Evolutionary conservation across 495 filamentous ascomycete species (phyloP), one percentile per base, ranked within the genome.

Genomic region (Immersiella caudata): DNA sequence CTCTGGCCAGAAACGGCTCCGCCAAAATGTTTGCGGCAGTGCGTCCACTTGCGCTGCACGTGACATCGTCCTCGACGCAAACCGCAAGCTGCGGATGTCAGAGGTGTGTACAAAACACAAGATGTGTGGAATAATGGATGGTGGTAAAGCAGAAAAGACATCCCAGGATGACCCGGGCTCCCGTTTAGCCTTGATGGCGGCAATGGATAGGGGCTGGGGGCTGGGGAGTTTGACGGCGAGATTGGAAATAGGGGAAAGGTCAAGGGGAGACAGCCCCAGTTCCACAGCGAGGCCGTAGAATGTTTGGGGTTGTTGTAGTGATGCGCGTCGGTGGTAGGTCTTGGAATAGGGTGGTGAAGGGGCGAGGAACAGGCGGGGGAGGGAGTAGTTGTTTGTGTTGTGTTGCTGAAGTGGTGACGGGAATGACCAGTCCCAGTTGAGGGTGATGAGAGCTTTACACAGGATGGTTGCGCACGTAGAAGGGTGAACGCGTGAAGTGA

Each of bases 391-490:
- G 22, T 40, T 36, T 7, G 33, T 24, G 3, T 25, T 36, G 29
- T 22, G 62, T 4, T 46, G 4, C 29, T 22, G 55, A 1, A 18
- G 18, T 33, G 46, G 59, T 60, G 4, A 50, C 7, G n/a, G 27
- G 7, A 60, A 63, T 6, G 40, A 46, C 40, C 40, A 63, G 40
- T 67, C 60, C 67, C 70, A 65, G 67, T 72, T 72, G 12, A 69
- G 55, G 5, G 65, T 64, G 40, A 62, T 56, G 46, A 73, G 26
- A 4, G 66, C 64, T 12, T 67, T 55, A 57, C 62, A 64, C 66
- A 63, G 70, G 2, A 51, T 58, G 3, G 66, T 63, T 8, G 66
- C 71, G 33, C 24, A 61, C 0, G 22, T 40, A 11, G 36, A 18
- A 18, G 59, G 25, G n/a, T 33, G 33, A 20, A 24, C 9, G 9